phyloP scores from a whole-genome alignment of 148 eudicot genomes.

The Pharnaceum exiguum region DNA sequence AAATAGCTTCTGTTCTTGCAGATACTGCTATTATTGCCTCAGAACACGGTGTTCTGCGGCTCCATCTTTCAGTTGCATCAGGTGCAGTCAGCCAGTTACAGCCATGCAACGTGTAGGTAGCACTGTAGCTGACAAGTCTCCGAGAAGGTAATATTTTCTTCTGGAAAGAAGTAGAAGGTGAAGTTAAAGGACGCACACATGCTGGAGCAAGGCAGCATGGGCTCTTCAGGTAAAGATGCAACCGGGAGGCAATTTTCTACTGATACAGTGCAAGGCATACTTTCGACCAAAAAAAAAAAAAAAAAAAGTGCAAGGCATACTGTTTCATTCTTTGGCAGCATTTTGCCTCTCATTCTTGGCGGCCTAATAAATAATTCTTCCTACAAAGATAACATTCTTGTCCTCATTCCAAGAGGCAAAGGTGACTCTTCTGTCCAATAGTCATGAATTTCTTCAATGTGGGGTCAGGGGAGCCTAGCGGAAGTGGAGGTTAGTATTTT shows the following conservation, averaged over 20 bases:
- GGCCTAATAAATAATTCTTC: neutral
- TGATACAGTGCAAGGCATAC: neutral
- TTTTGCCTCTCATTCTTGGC: slow-evolving; percentile 13
- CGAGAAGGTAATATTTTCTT: neutral
- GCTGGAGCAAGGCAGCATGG: neutral
- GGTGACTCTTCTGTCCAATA: slow-evolving; percentile 4
- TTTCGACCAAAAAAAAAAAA: no score
- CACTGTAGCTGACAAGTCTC: slow-evolving; percentile 9
- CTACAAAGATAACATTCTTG: neutral
- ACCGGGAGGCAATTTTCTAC: slow-evolving; percentile 7
- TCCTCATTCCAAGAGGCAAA: slow-evolving; percentile 8
- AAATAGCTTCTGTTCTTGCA: slow-evolving; percentile 27
- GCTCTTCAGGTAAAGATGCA: neutral
- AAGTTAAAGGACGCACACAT: neutral
- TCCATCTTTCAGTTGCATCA: slow-evolving; percentile 63
- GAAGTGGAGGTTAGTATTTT: slow-evolving; percentile 19
- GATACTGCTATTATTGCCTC: slow-evolving; percentile 96
- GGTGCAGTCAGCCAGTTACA: slow-evolving; percentile 79
- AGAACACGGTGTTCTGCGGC: slow-evolving; percentile 77
- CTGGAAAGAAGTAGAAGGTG: neutral
- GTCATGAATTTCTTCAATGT: slow-evolving; percentile 13
- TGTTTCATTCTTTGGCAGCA: slow-evolving; percentile 40
- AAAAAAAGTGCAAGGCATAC: neutral
- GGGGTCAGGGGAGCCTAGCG: slow-evolving; percentile 17
- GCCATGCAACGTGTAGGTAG: slow-evolving; percentile 75